Percentiles rank a stretch among this genome's conserved stretches.
Conservation (phyloP, 768 basidiomycete genomes). For the Boletus pseudo-olivaceus region DNA sequence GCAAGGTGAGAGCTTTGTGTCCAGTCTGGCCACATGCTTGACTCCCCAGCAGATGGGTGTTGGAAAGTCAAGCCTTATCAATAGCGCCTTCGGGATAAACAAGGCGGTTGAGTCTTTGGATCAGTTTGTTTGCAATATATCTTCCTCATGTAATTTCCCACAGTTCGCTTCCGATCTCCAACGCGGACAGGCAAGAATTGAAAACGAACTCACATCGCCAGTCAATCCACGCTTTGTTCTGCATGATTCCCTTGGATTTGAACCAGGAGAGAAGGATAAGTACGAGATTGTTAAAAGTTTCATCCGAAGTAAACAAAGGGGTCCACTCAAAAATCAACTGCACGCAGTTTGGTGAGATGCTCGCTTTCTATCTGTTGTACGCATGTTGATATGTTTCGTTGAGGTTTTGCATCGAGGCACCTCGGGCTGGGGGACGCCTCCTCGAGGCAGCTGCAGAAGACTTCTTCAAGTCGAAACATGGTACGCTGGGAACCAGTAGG, state of each 20-base stretch:
- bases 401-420: neutral
- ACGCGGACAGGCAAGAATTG: neutral
- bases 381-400: neutral
- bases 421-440: neutral
- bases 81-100: neutral
- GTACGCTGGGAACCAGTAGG: neutral
- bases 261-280: neutral
- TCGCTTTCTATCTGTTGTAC: neutral
- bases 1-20: neutral
- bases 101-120: neutral
- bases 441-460: neutral
- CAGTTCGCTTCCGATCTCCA: neutral
- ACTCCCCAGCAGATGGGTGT: neutral
- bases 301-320: neutral
- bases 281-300: neutral
- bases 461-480: neutral
- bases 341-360: neutral
- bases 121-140: neutral
- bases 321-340: neutral
- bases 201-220: neutral
- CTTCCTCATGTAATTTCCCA: neutral
- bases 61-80: neutral
- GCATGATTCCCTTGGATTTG: conserved; percentile 2
- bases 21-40: neutral
- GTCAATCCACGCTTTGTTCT: neutral